Base-by-base conservation (phyloP, 2,329 filamentous ascomycete species). In the Scytalidium lignicola region DNA sequence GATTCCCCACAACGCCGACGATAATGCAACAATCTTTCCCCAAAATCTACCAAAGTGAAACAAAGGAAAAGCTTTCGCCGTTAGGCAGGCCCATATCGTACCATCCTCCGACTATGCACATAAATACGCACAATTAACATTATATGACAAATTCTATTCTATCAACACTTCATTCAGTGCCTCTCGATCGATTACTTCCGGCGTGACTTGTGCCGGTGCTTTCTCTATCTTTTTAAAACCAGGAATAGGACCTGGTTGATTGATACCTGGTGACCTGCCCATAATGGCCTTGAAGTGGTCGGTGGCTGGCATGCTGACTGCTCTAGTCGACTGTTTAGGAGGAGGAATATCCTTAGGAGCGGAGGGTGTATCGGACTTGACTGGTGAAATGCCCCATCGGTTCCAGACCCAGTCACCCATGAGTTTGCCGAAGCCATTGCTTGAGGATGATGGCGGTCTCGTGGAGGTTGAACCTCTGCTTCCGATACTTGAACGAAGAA, bases 211-310 rank as follows among this genome's bases (percentile, higher is more conserved):
- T 41, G 59, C 61, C 6, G 64, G 63, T 21, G 58, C 57, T 29
- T 52, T 60, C n/a, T 59, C 58, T 2, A 37, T 41, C 48, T 79
- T 73, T 21, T 80, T 74, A 55, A 92, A 86, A 0, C 88, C 88
- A 0, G 86, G 80, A 41, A 93, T 85, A 0, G 81, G 75, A 0
- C 88, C 88, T 1, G 80, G 76, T 62, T 92, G 88, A 60, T 93
- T 93, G 62, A 93, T 89, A 0, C 88, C 88, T 1, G 86, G 79
- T 3, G 78, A 68, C 41, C 88, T 74, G 41, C 71, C 71, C 28
- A 69, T 47, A 10, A 70, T 67, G 48, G 55, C 53, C 47, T 53
- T 51, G 43, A 64, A 64, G 65, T 50, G 58, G 67, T 50, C 69
- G 56, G 39, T 58, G 55, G 45, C 65, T 10, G 69, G 63, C 20